Evolutionary conservation across 495 filamentous ascomycete species (phyloP), one percentile per base, ranked within the genome.

Genomic region (Chaetomium cochliodes): DNA sequence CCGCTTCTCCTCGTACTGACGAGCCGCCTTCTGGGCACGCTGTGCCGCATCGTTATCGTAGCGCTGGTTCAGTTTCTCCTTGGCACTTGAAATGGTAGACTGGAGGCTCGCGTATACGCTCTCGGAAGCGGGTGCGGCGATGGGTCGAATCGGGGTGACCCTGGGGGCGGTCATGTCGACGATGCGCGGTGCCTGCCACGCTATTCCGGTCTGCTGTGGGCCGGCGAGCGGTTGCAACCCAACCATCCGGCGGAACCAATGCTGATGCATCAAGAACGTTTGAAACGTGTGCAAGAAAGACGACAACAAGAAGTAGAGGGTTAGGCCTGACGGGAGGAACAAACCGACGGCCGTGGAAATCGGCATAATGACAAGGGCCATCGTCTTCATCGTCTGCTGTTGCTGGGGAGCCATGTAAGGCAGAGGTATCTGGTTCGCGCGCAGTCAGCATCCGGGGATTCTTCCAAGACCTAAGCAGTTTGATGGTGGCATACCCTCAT

Each of bases 291-390:
- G 83, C 33, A 90, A 75, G 0, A 82, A 0, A 58, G 85, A 82
- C 1, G 86, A 80, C 23, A 79, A 60, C 50, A 83, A 70, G 77
- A 98, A 92, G 74, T 88, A 90, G 50, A 91, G 76, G 70, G 92
- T 89, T 7, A 96, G 67, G 8, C 80, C 84, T 15, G 85, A 86
- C 0, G 93, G 90, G 71, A 89, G 80, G 69, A 77, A 86, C 5
- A 79, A 69, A 52, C 90, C 88, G 68, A 92, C 83, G 11, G 80
- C 12, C 30, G 90, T 78, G 25, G 85, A 83, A 2, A 93, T 11
- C 0, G 80, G 72, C 12, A 92, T 88, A 6, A 97, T 61, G 22
- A 79, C 79, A 42, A 84, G 80, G 13, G 78, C 62, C 69, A 96
- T 76, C 0, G 77, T 57, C 61, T 84, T 82, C 65, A 76, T 80